Evolutionary conservation across 495 filamentous ascomycete genomes (phyloP), one percentile per base, ranked within the genome.

Genomic region (Penicillium egyptiacum): DNA sequence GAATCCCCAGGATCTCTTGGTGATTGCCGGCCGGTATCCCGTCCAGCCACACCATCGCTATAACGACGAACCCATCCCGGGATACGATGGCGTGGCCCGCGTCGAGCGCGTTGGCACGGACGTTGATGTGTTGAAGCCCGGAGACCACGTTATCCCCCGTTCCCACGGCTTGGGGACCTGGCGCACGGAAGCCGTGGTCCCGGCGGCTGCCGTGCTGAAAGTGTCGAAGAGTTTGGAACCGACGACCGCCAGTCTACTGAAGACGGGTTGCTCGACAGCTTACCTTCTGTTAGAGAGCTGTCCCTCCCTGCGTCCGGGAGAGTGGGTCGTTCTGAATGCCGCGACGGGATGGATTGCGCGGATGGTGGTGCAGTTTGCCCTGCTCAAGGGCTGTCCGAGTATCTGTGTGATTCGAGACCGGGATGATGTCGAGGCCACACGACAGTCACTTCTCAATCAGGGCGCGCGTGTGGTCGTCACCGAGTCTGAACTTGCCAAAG

Each of bases 261-360:
- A 49, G 25, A 58, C 47, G 19, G 45, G 58, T 22, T 49, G 44
- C 20, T 49, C 47, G 5, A 43, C 39, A 3, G 58, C 58, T 12
- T 57, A 58, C 41, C 58, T 60, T 39, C 19, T 60, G 20, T 50
- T 58, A 19, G 53, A 60, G 31, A 58, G 47, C 35, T 33, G 31
- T 28, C n/a, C 26, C 23, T 31, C 42, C 30, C 30, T 55, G n/a
- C 2, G 19, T 10, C 55, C 55, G 14, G 58, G 58, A 33, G 58
- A 60, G 5, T 59, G 55, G 58, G 42, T 60, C 42, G 46, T 58
- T 40, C 33, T 60, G 16, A 58, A 58, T 45, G 58, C 53, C 12
- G 58, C 55, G 0, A 60, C 55, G 3, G 42, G 58, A 7, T 50
- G 44, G 26, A 44, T 60, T 22, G 55, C 55, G 12, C 58, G 47